Percentiles rank a stretch among this genome's conserved stretches.
phyloP scores from a whole-genome alignment of 345 rosid species.

The Crucihimalaya himalaica region DNA sequence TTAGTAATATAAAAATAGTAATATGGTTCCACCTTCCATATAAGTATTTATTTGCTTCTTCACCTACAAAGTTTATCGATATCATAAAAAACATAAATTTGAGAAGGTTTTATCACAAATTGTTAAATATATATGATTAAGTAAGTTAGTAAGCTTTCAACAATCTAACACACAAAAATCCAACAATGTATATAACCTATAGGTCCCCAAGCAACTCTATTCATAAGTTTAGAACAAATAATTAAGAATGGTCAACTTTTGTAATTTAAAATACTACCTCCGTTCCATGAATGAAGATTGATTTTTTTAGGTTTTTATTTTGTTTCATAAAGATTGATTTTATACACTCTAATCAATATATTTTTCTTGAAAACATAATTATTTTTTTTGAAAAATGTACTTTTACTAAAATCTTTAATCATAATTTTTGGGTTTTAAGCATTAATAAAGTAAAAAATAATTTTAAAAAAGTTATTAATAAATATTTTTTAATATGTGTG shows the following conservation, averaged over 20 bases:
- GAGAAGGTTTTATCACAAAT: neutral
- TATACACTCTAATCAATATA: too few species aligned
- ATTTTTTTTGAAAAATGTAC: too few species aligned
- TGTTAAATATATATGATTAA: too few species aligned
- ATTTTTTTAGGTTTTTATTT: too few species aligned
- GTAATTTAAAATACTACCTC: neutral
- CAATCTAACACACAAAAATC: neutral
- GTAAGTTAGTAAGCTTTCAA: neutral
- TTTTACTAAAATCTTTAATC: too few species aligned
- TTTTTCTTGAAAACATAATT: too few species aligned
- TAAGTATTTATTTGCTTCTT: neutral
- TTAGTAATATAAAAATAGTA: neutral
- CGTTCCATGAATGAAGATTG: too few species aligned
- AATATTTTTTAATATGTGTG: too few species aligned
- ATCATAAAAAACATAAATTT: neutral
- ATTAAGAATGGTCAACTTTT: conserved; percentile 19
- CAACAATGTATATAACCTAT: neutral
- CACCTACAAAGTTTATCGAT: conserved; percentile 3
- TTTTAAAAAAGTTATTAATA: too few species aligned
- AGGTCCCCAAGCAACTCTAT: neutral
- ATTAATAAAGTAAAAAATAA: too few species aligned
- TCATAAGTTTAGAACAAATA: neutral
- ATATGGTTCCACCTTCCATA: neutral
- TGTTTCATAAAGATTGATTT: too few species aligned
- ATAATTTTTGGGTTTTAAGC: too few species aligned